phyloP scores from a whole-genome alignment of 306 rosid genomes.

The Casuarina glauca region DNA sequence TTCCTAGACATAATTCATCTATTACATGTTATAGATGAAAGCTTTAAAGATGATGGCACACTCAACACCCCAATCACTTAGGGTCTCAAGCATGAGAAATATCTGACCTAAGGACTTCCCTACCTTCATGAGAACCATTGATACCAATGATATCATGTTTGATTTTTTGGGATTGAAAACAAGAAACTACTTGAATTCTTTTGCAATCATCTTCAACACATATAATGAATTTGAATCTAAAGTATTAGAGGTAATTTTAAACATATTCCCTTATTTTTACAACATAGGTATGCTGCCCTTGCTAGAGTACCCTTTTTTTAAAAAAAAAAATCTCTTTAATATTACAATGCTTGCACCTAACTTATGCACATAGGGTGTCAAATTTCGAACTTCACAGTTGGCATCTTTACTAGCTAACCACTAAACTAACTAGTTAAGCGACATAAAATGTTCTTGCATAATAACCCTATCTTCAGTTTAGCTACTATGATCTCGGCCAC shows the following conservation, averaged over 20 bases:
- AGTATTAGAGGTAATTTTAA: constrained; percentile 38
- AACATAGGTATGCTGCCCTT: constrained; percentile 42
- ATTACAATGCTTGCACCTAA: too few species aligned
- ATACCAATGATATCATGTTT: constrained; percentile 37
- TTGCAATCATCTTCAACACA: constrained; percentile 42
- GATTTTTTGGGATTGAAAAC: constrained; percentile 36
- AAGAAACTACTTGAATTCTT: constrained; percentile 33
- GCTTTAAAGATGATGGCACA: constrained; percentile 27
- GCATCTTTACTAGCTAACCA: too few species aligned
- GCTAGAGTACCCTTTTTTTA: constrained; percentile 17
- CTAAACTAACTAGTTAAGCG: too few species aligned
- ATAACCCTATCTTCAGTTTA: background rate
- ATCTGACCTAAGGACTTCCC: constrained; percentile 45
- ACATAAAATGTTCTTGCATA: too few species aligned
- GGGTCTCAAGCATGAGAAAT: constrained; percentile 43
- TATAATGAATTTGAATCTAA: constrained; percentile 39
- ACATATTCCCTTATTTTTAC: constrained; percentile 41
- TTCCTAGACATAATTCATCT: background rate
- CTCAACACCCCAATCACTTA: constrained; percentile 32
- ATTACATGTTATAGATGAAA: constrained; percentile 27
- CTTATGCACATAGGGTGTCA: too few species aligned
- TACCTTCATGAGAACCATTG: constrained; percentile 36
- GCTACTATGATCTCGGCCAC: background rate
- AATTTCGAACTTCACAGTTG: too few species aligned
- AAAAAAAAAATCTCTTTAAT: too few species aligned